Percentiles rank a stretch among this genome's conserved stretches.
Conservation (phyloP, 768 basidiomycete species). For the Kwoniella dendrophila region DNA sequence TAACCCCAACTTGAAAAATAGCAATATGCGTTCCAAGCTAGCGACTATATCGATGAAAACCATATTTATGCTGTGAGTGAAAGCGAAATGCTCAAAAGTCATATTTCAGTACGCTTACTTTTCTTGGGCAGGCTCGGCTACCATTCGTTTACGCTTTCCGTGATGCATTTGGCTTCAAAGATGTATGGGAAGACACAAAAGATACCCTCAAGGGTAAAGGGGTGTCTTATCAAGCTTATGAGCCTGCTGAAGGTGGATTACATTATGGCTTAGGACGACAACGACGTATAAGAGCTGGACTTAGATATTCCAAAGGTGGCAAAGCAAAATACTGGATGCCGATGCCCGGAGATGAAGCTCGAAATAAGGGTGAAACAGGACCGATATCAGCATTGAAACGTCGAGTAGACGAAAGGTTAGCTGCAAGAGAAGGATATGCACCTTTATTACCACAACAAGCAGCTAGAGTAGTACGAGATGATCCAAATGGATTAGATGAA, state of each 20-base stretch:
- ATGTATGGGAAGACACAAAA: slow-evolving; percentile 83
- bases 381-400: slow-evolving; percentile 55
- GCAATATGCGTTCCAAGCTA: slow-evolving; percentile 84
- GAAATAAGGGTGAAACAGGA: slow-evolving; percentile 47
- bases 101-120: background rate
- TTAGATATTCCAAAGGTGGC: slow-evolving; percentile 89
- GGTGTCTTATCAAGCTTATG: slow-evolving; percentile 94
- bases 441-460: slow-evolving; percentile 71
- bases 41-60: slow-evolving; percentile 75
- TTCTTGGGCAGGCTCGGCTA: slow-evolving; percentile 63
- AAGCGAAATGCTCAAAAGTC: background rate
- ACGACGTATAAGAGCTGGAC: slow-evolving; percentile 81
- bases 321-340: slow-evolving; percentile 95
- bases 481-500: slow-evolving; percentile 35
- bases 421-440: slow-evolving; percentile 68
- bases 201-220: slow-evolving; percentile 81
- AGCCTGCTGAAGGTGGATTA: slow-evolving; percentile 89
- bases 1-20: no score
- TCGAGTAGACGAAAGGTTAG: slow-evolving; percentile 50
- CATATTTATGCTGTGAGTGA: slow-evolving; percentile 66
- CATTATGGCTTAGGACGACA: slow-evolving; percentile 87
- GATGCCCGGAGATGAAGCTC: slow-evolving; percentile 60
- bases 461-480: slow-evolving; percentile 65
- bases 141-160: slow-evolving; percentile 81
- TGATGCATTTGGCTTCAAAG: slow-evolving; percentile 82